phyloP scores from a whole-genome alignment of 2,329 filamentous ascomycete genomes.

The Epichloe gansuensis region DNA sequence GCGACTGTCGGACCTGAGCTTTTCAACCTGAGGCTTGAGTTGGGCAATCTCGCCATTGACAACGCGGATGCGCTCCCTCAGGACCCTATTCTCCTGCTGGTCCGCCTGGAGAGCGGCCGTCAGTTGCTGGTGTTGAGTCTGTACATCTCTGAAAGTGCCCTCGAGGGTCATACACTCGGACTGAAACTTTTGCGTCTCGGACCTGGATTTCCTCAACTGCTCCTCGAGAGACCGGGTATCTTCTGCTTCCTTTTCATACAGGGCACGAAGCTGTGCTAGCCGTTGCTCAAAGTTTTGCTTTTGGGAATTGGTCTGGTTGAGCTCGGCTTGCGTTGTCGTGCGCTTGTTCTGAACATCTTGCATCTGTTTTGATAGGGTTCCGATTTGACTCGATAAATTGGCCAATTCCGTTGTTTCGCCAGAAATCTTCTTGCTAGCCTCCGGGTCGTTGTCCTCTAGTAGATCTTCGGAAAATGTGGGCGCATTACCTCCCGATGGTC shows the following conservation, averaged over 20 bases:
- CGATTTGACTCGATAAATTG: slow-evolving; percentile 91
- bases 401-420: slow-evolving; percentile 85
- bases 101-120: slow-evolving; percentile 66
- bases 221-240: slow-evolving; percentile 77
- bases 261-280: slow-evolving; percentile 67
- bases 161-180: slow-evolving; percentile 75
- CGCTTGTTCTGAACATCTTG: slow-evolving; percentile 82
- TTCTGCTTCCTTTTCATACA: slow-evolving; percentile 90
- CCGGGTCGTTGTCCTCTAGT: slow-evolving; percentile 79
- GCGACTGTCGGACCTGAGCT: slow-evolving; percentile 78
- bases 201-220: slow-evolving; percentile 59
- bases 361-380: slow-evolving; percentile 83
- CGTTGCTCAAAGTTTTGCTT: slow-evolving; percentile 90
- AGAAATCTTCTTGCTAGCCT: slow-evolving; percentile 76
- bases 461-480: slow-evolving; percentile 55
- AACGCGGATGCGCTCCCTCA: slow-evolving; percentile 79
- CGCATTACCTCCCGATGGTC: slow-evolving; percentile 60
- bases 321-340: slow-evolving; percentile 62
- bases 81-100: slow-evolving; percentile 69
- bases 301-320: slow-evolving; percentile 69
- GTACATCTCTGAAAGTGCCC: slow-evolving; percentile 65
- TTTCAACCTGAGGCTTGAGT: slow-evolving; percentile 83
- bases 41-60: slow-evolving; percentile 73
- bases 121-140: slow-evolving; percentile 69
- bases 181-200: slow-evolving; percentile 74